Percentiles rank a stretch among this genome's conserved stretches.
phyloP scores from a whole-genome alignment of 1,284 basidiomycete species.

The Irpex lacteus region DNA sequence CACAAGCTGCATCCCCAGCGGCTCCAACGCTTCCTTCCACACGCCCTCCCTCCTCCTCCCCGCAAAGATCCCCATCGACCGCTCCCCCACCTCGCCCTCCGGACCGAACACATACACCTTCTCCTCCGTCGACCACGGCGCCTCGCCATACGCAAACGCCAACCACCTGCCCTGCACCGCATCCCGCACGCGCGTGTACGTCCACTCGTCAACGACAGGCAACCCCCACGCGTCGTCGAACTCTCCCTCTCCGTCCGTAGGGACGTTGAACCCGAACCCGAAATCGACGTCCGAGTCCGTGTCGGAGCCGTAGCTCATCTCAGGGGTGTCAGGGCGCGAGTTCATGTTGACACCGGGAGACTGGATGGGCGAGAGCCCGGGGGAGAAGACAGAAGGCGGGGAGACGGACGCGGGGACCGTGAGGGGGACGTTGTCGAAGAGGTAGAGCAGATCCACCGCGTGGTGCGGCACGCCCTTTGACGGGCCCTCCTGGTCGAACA shows the following conservation, averaged over 20 bases:
- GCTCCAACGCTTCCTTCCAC: conserved; percentile 65
- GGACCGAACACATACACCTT: conserved; percentile 75
- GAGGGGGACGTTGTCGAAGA: conserved; percentile 64
- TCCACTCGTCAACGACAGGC: conserved; percentile 55
- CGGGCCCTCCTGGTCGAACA: conserved; percentile 76
- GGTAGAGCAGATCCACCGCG: conserved; percentile 66
- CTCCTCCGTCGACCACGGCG: conserved; percentile 58
- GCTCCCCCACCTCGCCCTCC: conserved; percentile 65
- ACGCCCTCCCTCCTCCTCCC: conserved; percentile 41
- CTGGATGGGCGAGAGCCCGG: conserved; percentile 9
- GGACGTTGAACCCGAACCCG: conserved; percentile 17
- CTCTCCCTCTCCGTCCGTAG: conserved; percentile 17
- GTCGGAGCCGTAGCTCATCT: conserved; percentile 24
- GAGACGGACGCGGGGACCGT: conserved; percentile 30
- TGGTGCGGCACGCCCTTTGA: conserved; percentile 60
- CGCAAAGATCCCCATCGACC: conserved; percentile 54
- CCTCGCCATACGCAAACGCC: conserved; percentile 67
- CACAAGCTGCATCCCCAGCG: conserved; percentile 60
- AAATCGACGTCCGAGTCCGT: conserved; percentile 26
- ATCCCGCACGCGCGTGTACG: conserved; percentile 62
- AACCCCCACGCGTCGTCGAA: conserved; percentile 40
- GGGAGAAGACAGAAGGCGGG: conserved; percentile 18
- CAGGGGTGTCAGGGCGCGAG: conserved; percentile 19
- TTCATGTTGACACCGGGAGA: conserved; percentile 4
- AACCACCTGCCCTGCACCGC: conserved; percentile 71